Conservation (phyloP, 2,329 filamentous ascomycete species). For the Endoconidiophora laricicola region DNA sequence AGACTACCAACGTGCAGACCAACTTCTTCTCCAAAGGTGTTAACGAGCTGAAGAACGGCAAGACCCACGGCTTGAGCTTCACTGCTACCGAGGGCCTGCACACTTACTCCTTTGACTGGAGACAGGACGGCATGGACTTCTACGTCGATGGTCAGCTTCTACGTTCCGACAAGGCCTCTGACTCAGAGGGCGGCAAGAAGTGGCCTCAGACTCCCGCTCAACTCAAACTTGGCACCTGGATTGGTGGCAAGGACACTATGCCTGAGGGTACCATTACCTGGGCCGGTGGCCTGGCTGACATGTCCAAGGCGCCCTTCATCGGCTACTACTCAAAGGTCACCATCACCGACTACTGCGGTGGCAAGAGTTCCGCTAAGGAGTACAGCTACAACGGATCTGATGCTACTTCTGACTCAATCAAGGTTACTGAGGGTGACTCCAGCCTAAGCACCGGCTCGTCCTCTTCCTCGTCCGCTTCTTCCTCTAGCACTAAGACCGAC, state of each 20-base stretch:
- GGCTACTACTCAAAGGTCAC: slow-evolving; percentile 41
- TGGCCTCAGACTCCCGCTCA: slow-evolving; percentile 58
- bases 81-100: slow-evolving; percentile 30
- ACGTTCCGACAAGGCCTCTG: slow-evolving; percentile 30
- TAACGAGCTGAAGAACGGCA: slow-evolving; percentile 35
- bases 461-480: background rate
- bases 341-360: slow-evolving; percentile 38
- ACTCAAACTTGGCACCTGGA: slow-evolving; percentile 44
- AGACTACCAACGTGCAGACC: slow-evolving; percentile 52
- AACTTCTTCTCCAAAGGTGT: slow-evolving; percentile 66
- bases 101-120: slow-evolving; percentile 56
- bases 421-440: slow-evolving; percentile 26
- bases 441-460: background rate
- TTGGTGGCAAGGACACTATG: slow-evolving; percentile 30
- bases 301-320: slow-evolving; percentile 33
- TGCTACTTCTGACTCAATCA: slow-evolving; percentile 35
- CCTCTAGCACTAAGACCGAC: background rate
- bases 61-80: slow-evolving; percentile 28
- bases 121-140: slow-evolving; percentile 38
- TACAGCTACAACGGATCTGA: slow-evolving; percentile 35
- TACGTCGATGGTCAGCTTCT: slow-evolving; percentile 34
- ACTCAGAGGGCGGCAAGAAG: slow-evolving; percentile 24
- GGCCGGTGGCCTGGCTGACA: slow-evolving; percentile 49
- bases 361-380: slow-evolving; percentile 25
- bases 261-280: slow-evolving; percentile 45